Percentiles rank a stretch among this genome's conserved stretches.
Evolutionary conservation across 1,284 basidiomycete genomes (phyloP).

Genomic region (Moniliella sp.): DNA sequence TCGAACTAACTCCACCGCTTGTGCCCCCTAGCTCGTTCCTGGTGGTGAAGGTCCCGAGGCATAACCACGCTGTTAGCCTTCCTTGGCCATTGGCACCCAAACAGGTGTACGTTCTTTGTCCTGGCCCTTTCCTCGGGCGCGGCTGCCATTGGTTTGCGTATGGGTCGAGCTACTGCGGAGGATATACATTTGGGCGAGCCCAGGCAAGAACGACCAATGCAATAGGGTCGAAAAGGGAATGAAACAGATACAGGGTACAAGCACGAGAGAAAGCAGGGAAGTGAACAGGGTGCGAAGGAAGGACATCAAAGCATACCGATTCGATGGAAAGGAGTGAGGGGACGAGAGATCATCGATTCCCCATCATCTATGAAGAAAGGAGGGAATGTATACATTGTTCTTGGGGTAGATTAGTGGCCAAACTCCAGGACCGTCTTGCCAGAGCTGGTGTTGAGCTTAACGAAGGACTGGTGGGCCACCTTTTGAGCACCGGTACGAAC

Average conservation of each 20-base stretch:
- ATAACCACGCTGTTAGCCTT: constrained; percentile 1
- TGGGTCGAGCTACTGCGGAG: too few relatives aligned
- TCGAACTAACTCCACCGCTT: constrained; percentile 50
- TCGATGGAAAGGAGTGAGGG: too few relatives aligned
- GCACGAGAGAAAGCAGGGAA: too few relatives aligned
- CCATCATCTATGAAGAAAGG: too few relatives aligned
- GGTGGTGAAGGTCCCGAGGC: constrained; percentile 7
- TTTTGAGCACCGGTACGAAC: neutral
- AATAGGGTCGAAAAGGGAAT: neutral
- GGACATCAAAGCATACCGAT: too few relatives aligned
- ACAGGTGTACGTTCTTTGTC: neutral
- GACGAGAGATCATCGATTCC: too few relatives aligned
- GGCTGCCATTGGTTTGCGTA: neutral
- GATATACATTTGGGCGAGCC: neutral
- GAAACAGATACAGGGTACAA: too few relatives aligned
- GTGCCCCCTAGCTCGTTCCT: constrained; percentile 4
- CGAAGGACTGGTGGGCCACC: neutral
- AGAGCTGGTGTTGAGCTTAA: neutral
- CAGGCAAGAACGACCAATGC: neutral
- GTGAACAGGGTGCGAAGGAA: too few relatives aligned
- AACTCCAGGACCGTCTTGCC: too few relatives aligned
- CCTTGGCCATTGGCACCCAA: neutral
- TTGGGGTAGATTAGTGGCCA: too few relatives aligned
- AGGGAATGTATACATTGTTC: too few relatives aligned
- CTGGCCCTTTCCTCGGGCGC: neutral